Percentiles rank a stretch among this genome's conserved stretches.
phyloP scores from a whole-genome alignment of 2,329 filamentous ascomycete species.

The Aspergillus puulaauensis region DNA sequence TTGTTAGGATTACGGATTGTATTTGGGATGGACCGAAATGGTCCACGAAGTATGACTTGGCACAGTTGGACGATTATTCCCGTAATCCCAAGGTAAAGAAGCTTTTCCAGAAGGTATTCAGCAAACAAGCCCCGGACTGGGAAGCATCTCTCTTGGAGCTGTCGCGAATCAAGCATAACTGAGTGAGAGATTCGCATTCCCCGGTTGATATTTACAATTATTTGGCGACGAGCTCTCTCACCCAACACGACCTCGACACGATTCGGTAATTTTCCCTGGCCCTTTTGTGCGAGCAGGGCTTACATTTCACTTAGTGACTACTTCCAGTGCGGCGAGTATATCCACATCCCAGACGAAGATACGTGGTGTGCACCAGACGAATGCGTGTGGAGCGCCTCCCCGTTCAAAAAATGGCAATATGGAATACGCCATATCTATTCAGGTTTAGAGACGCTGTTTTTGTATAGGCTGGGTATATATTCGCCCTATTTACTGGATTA shows the following conservation, averaged over 20 bases:
- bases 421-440: slow-evolving; percentile 1
- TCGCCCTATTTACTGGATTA: neutral
- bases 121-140: neutral
- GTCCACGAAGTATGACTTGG: neutral
- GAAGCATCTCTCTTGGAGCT: neutral
- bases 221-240: neutral
- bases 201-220: neutral
- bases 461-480: neutral
- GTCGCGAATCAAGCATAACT: neutral
- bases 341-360: neutral
- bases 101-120: neutral
- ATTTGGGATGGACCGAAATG: neutral
- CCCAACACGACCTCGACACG: too few relatives aligned
- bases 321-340: neutral
- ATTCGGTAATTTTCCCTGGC: neutral
- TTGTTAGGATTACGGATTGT: neutral
- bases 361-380: neutral
- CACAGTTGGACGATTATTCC: neutral
- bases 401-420: neutral
- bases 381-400: neutral
- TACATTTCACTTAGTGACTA: neutral
- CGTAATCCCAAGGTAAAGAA: neutral
- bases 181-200: neutral
- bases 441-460: neutral
- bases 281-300: neutral